Percentiles rank a stretch among this genome's conserved stretches.
Conservation (phyloP, 371 early-diverging fungal species). For the Lichtheimia ramosa region DNA sequence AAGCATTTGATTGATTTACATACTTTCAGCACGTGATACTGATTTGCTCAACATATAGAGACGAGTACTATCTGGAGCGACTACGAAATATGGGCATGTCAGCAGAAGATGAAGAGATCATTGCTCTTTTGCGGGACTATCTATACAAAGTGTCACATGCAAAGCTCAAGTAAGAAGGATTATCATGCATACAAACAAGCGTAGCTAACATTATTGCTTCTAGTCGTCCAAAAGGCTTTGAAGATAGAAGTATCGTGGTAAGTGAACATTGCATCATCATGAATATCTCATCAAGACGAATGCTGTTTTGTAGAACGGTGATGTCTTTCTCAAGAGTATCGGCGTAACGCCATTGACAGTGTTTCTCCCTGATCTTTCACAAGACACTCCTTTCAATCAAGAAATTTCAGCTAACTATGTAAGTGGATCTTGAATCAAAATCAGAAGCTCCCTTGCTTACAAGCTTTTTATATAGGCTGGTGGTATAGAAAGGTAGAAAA, state of each 20-base stretch:
- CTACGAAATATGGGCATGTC: conserved; percentile 77
- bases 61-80: conserved; percentile 55
- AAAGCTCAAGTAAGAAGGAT: conserved; percentile 41
- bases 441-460: background rate
- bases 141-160: conserved; percentile 71
- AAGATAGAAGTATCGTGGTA: conserved; percentile 24
- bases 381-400: background rate
- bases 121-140: conserved; percentile 74
- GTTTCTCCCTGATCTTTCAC: conserved; percentile 57
- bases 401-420: too few species aligned
- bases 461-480: conserved; percentile 1
- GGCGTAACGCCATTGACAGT: conserved; percentile 74
- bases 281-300: background rate
- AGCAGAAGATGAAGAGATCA: conserved; percentile 73
- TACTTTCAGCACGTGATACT: background rate
- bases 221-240: conserved; percentile 32
- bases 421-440: too few species aligned
- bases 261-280: background rate
- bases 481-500: conserved; percentile 11
- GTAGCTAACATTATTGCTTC: background rate
- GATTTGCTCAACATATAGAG: conserved; percentile 26
- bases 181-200: background rate
- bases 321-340: conserved; percentile 57
- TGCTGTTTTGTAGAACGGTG: conserved; percentile 34
- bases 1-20: conserved; percentile 5